Percentiles rank a stretch among this genome's conserved stretches.
Evolutionary conservation across 2,329 filamentous ascomycete genomes (phyloP).

Genomic region (Orbilia javanica): DNA sequence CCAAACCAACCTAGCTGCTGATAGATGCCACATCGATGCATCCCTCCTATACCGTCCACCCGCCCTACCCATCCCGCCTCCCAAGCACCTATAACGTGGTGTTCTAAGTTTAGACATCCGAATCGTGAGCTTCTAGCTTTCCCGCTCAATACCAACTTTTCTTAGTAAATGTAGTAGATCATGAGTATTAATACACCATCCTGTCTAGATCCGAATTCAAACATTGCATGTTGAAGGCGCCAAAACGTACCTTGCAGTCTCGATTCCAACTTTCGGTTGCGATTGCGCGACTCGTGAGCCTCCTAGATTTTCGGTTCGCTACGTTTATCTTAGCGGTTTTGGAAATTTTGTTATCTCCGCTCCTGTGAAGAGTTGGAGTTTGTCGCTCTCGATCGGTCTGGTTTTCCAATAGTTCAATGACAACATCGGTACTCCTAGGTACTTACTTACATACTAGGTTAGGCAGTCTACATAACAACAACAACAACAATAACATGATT

Average conservation of each 20-base stretch:
- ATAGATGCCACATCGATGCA: constrained; percentile 16
- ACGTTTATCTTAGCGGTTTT: neutral
- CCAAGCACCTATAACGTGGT: constrained; percentile 5
- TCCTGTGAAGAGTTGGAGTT: constrained; percentile 5
- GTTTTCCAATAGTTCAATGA: too few relatives aligned
- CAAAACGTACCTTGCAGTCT: constrained; percentile 51
- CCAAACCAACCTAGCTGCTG: neutral
- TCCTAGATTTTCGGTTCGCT: constrained; percentile 3
- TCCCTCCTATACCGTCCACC: constrained; percentile 5
- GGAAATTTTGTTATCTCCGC: neutral
- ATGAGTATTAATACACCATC: constrained; percentile 10
- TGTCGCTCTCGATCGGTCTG: neutral
- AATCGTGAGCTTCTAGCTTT: constrained; percentile 12
- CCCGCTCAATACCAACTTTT: constrained; percentile 6
- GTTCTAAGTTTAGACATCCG: constrained; percentile 51
- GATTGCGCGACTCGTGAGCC: constrained; percentile 31
- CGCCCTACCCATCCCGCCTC: constrained; percentile 14
- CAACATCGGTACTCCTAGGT: too few relatives aligned
- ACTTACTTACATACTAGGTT: too few relatives aligned
- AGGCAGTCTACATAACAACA: constrained; percentile 1
- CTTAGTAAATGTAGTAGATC: constrained; percentile 2
- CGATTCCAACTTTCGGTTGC: constrained; percentile 8
- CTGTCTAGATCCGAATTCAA: neutral
- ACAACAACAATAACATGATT: neutral
- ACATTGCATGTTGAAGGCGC: constrained; percentile 17